A percentile compares a stretch with the other conserved stretches of the same genome.
phyloP scores from a whole-genome alignment of 352 stramenopile species.

The Phytophthora tubulina region DNA sequence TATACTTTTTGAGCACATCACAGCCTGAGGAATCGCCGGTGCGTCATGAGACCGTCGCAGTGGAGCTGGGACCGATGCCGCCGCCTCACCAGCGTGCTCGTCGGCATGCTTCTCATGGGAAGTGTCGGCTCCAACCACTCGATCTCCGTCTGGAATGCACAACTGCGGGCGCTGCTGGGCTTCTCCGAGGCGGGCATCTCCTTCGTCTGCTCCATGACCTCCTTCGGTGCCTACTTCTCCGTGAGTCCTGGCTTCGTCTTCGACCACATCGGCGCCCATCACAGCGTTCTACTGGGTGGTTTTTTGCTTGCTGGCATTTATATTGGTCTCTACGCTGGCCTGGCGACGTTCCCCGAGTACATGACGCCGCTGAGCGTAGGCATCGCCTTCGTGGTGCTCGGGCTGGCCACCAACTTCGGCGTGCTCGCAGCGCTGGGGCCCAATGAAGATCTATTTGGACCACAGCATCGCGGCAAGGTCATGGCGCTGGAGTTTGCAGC shows the following conservation, averaged over 20 bases:
- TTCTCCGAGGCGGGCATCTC: constrained; percentile 83
- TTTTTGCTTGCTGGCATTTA: constrained; percentile 55
- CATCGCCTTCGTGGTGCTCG: constrained; percentile 64
- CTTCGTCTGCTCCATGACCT: constrained; percentile 81
- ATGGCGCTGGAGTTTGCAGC: constrained; percentile 73
- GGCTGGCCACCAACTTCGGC: constrained; percentile 73
- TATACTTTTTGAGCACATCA: too few relatives aligned
- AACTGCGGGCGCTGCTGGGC: constrained; percentile 61
- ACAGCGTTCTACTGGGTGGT: constrained; percentile 60
- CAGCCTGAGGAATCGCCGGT: too few relatives aligned
- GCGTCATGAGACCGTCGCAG: background rate
- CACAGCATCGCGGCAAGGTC: constrained; percentile 73
- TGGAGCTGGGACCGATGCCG: constrained; percentile 34
- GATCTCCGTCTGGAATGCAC: constrained; percentile 82
- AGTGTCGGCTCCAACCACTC: constrained; percentile 78
- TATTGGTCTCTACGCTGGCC: constrained; percentile 48
- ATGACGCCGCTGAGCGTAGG: constrained; percentile 67
- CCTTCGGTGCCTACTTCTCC: constrained; percentile 84
- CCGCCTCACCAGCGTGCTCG: constrained; percentile 59
- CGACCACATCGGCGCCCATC: constrained; percentile 71
- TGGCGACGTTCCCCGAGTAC: constrained; percentile 36
- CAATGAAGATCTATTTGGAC: constrained; percentile 79
- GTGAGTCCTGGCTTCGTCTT: constrained; percentile 74
- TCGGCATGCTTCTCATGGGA: constrained; percentile 66
- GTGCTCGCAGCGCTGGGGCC: constrained; percentile 76